These are phyloP conservation scores for Clarkia xantiana DNA, from an alignment of 345 rosid genomes.

Conservation along the genomic window DNA sequence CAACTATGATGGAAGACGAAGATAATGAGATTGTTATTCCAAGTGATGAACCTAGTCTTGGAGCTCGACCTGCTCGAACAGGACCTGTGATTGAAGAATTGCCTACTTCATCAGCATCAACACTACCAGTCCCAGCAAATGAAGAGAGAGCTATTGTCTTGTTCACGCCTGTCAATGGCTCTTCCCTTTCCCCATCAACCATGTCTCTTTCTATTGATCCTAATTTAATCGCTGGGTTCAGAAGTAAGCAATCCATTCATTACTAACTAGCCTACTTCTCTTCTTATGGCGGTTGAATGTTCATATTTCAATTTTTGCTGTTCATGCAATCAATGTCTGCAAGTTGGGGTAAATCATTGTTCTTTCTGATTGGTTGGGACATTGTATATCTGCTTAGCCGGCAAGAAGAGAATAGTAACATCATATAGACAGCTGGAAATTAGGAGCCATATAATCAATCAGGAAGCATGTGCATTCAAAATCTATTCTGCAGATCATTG, in stretches of 20 bases:
- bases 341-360: too few species aligned
- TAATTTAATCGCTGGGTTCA: slow-evolving; percentile 31
- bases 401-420: too few species aligned
- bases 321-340: too few species aligned
- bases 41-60: not conserved
- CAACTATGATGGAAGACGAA: slow-evolving; percentile 50
- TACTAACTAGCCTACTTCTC: not conserved
- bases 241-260: slow-evolving; percentile 22
- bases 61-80: not conserved
- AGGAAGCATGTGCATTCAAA: too few species aligned
- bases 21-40: slow-evolving; percentile 18
- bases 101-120: not conserved
- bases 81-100: slow-evolving; percentile 7
- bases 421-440: too few species aligned
- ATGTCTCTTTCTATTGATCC: slow-evolving; percentile 23
- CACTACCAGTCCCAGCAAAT: slow-evolving; percentile 12
- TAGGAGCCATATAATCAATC: too few species aligned
- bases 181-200: slow-evolving; percentile 11
- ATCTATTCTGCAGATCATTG: too few species aligned
- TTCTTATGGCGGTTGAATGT: not conserved
- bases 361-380: too few species aligned
- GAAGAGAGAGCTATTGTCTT: slow-evolving; percentile 59
- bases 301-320: too few species aligned
- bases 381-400: too few species aligned
- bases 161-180: slow-evolving; percentile 24